Base-by-base conservation (phyloP, 2,329 filamentous ascomycete genomes). In the Colletotrichum falcatum region DNA sequence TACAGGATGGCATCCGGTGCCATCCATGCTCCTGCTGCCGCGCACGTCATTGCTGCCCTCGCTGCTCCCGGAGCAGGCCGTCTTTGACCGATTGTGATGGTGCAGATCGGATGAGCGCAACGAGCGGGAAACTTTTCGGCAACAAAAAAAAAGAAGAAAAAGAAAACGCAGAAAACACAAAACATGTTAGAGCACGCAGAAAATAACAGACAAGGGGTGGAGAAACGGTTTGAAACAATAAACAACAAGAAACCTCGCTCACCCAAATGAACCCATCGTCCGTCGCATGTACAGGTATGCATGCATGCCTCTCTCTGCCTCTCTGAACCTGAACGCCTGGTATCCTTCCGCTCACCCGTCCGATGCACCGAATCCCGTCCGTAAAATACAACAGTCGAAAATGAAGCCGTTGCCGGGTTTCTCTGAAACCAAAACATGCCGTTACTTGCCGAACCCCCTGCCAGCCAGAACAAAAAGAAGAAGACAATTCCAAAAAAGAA, bases 281-380 rank as follows among this genome's bases (percentile, higher is more conserved):
- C 56, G 33, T 26, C 37, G 9, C 33, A 58, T 58, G 64, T 54
- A 23, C 26, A 54, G 16, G 48, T 23, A 37, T 54, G 61, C 37
- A n/a, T 63, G 9, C n/a, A 37, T 54, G 61, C 37, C 16, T 63
- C 4, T 11, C 58, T 67, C 49, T 69, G 46, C 14, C 56, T 71
- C 65, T 64, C 72, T 64, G 39, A 63, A 69, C 70, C 53, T 42
- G 35, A 71, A 71, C 69, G 69, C 69, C 69, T 70, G 54, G 54
- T 71, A 60, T 71, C 66, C 64, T 55, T 37, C 59, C 63, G 23
- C 54, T 48, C 42, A 14, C 55, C 54, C 39, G 55, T 42, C 65
- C 28, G 46, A 71, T 71, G 68, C 68, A 62, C 59, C 55, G 20
- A 69, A 37, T 28, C 61, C 44, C 35, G 61, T 46, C 60, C 42